Base-by-base conservation (phyloP, 352 stramenopile species). In the Phytophthora kernoviae region DNA sequence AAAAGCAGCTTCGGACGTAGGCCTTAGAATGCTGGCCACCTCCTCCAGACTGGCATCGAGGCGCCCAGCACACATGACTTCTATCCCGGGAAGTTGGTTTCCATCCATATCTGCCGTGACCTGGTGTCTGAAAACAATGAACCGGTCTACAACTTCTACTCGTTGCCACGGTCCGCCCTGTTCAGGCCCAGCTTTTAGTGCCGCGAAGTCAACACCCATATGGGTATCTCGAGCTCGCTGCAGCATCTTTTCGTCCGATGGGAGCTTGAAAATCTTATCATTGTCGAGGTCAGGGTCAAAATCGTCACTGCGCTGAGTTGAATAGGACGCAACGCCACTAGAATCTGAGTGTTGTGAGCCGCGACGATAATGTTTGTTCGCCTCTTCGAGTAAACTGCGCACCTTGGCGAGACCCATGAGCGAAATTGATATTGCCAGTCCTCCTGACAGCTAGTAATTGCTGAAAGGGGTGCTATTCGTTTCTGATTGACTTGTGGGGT, bases 41-140 rank as follows among this genome's bases (percentile, higher is more conserved):
- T 79, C 70, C 20, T 70, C 70, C 8, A 75, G 21, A 50, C 62
- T 72, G 1, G 69, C 69, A 20, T 70, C 65, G 0, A 77, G 37
- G 2, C 41, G 47, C 2, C 69, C 69, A 15, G 65, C 63, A 52
- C 69, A 72, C 40, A 77, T 50, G 10, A 77, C 65, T 33, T 77
- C 69, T 1, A 74, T 32, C 0, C 60, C 65, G 37, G 65, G 52
- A 10, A 59, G 6, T 0, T 42, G 54, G 18, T 9, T 55, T 5
- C 20, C 60, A n/a, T 39, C 53, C 2, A 5, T 20, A 32, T 50
- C 11, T 0, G 46, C 44, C 1, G 43, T 43, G 21, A 36, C 5
- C 18, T 50, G 49, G 9, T 46, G 65, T 48, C 57, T 62, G 26
- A 70, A 74, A 1, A 74, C 55, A 17, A 74, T 54, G 26, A 74